phyloP scores from a whole-genome alignment of 1,139 yeast species.

The Scheffersomyces segobiensis region DNA sequence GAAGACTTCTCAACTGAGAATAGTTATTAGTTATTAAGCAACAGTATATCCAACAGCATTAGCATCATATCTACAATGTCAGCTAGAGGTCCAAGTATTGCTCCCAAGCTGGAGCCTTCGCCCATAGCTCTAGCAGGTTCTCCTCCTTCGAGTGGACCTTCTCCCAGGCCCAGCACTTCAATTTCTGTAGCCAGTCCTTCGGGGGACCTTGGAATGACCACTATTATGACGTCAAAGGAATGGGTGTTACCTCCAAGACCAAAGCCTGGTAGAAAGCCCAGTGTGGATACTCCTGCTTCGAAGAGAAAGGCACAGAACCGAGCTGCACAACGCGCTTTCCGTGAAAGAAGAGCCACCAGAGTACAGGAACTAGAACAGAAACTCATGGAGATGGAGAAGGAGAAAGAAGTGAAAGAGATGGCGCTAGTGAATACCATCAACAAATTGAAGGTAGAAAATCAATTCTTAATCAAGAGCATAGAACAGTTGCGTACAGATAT shows the following conservation, averaged over 20 bases:
- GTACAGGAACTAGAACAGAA: conserved; percentile 49
- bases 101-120: conserved; percentile 42
- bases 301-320: conserved; percentile 91
- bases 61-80: conserved; percentile 15
- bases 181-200: conserved; percentile 4
- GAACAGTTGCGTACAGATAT: conserved; percentile 34
- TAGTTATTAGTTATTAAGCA: too few relatives aligned
- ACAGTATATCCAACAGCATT: neutral
- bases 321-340: conserved; percentile 92
- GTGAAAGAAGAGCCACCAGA: conserved; percentile 74
- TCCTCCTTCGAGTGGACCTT: conserved; percentile 15
- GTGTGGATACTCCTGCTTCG: conserved; percentile 69
- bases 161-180: conserved; percentile 1
- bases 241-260: conserved; percentile 94
- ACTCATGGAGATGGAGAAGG: conserved; percentile 64
- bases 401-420: conserved; percentile 61
- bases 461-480: conserved; percentile 33
- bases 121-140: conserved; percentile 27
- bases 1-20: too few relatives aligned
- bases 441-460: conserved; percentile 41
- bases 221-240: conserved; percentile 73
- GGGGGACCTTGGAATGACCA: conserved; percentile 18
- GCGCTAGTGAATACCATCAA: conserved; percentile 53
- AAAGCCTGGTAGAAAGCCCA: conserved; percentile 87
- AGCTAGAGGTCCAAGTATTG: conserved; percentile 32